Percentiles rank a stretch among this genome's conserved stretches.
Conservation (phyloP, 2,329 filamentous ascomycete species). For the Scedosporium dehoogii region DNA sequence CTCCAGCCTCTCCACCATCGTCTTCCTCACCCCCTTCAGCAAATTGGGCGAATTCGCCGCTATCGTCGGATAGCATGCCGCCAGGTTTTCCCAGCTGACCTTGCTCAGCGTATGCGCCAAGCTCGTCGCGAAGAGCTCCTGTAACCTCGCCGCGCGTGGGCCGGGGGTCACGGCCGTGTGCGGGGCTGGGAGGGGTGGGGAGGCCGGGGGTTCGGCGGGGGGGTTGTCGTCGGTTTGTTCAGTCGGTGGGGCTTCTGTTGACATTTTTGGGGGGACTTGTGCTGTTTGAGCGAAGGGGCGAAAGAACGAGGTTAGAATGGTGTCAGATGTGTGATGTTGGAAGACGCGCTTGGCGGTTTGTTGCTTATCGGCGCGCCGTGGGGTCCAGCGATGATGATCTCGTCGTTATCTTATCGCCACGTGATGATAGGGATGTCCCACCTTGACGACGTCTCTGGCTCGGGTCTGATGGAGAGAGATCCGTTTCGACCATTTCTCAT, state of each 20-base stretch:
- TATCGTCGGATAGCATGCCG: conserved; percentile 53
- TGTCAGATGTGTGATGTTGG: background rate
- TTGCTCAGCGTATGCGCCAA: conserved; percentile 44
- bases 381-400: background rate
- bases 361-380: conserved; percentile 3
- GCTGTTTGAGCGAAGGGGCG: background rate
- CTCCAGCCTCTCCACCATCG: conserved; percentile 46
- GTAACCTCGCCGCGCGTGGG: conserved; percentile 45
- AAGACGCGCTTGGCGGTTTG: background rate
- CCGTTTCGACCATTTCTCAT: background rate
- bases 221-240: background rate
- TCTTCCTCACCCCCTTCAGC: conserved; percentile 43
- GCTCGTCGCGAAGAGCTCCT: conserved; percentile 40
- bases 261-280: background rate
- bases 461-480: too few relatives aligned
- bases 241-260: background rate
- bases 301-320: background rate
- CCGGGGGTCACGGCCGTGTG: conserved; percentile 39
- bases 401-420: conserved; percentile 1
- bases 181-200: conserved; percentile 29
- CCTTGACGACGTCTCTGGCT: background rate
- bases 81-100: conserved; percentile 47
- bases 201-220: conserved; percentile 14
- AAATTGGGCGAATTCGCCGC: conserved; percentile 37
- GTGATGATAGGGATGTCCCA: background rate